Conservation (phyloP, 805 yeast species). For the Saccharomyces kudriavzevii region DNA sequence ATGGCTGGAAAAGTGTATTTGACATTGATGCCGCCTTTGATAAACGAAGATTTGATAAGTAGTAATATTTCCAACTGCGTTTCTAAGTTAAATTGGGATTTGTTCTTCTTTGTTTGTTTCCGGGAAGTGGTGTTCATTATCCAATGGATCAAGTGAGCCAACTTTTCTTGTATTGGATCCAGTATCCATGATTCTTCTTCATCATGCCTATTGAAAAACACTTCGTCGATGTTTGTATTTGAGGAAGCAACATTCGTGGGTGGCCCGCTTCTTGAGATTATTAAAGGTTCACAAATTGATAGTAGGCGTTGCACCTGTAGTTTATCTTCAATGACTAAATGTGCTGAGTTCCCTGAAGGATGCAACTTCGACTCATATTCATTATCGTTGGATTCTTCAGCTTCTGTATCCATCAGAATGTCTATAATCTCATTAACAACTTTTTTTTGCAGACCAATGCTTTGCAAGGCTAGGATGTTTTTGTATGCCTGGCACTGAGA, state of each 20-base stretch:
- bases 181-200: slow-evolving; percentile 17
- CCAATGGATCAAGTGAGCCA: slow-evolving; percentile 34
- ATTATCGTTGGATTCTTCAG: slow-evolving; percentile 34
- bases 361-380: slow-evolving; percentile 34
- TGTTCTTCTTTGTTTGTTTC: not conserved
- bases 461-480: slow-evolving; percentile 16
- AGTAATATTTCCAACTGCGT: slow-evolving; percentile 10
- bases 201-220: slow-evolving; percentile 2
- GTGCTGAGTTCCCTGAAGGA: not conserved
- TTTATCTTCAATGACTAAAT: slow-evolving; percentile 14
- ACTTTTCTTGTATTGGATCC: slow-evolving; percentile 42
- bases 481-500: slow-evolving; percentile 19
- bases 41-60: slow-evolving; percentile 20
- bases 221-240: not conserved
- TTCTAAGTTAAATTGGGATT: slow-evolving; percentile 9
- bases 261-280: slow-evolving; percentile 1
- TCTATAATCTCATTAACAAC: slow-evolving; percentile 57
- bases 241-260: not conserved
- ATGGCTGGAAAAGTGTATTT: slow-evolving; percentile 70
- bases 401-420: slow-evolving; percentile 38
- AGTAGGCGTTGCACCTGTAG: slow-evolving; percentile 18
- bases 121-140: not conserved
- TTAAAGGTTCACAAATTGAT: slow-evolving; percentile 18
- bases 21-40: slow-evolving; percentile 43
- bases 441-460: slow-evolving; percentile 37